Evolutionary conservation across 1,139 yeast genomes (phyloP), one percentile per base, ranked within the genome.

Genomic region (Suhomyces atakaporum): DNA sequence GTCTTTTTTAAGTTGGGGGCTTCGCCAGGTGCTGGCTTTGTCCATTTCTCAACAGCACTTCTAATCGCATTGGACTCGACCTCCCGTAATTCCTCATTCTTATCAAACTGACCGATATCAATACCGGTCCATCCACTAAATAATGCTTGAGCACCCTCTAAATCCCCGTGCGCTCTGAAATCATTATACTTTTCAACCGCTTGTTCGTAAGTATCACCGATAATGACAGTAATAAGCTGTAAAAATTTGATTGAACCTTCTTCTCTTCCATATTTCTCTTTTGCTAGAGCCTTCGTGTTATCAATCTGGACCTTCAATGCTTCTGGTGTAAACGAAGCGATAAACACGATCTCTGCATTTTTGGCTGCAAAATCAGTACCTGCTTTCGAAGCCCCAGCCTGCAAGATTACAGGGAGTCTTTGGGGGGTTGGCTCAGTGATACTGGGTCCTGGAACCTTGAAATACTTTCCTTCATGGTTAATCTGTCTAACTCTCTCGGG

Each of bases 351-450:
- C 44, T 71, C 77, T 7, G 72, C 76, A 47, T 69, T 65, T 44
- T 63, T 63, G 14, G 77, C 76, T 25, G 75, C 77, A 45, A 67
- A 60, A 4, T 62, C 62, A 34, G 57, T 58, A 20, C 77, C 77
- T 24, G 63, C 63, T 25, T 62, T 54, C 3, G 76, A 70, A n/a
- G 75, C 62, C 21, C 78, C 78, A 2, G 77, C 77, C 47, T 72
- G 77, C 29, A 71, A 58, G 34, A 72, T 57, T 12, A 69, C 63
- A 3, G 76, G 76, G 14, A 70, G 50, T 51, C 74, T 63, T 41
- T 69, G 75, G n/a, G 67, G 68, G 9, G 73, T 62, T 15, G 75
- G 76, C 33, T 63, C 66, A 8, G 70, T 59, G 31, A 69, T 63
- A 39, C 51, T 58, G 7, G 75, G 75, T 4, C 75, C 76, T n/a